phyloP scores from a whole-genome alignment of 1,139 yeast species.

The Eremothecium sinecaudum region DNA sequence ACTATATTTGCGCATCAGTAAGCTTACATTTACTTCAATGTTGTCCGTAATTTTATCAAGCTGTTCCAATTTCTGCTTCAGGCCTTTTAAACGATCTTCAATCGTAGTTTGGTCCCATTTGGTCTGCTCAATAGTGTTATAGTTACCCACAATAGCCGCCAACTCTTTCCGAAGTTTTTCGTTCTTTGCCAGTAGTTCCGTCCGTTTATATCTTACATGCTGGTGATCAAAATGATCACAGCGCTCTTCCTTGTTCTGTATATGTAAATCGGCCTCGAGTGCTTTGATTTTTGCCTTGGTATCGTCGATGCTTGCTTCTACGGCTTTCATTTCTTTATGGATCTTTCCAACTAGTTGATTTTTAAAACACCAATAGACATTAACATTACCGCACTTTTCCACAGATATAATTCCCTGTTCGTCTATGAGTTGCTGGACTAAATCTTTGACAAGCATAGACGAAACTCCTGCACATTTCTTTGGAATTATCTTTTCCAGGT shows the following conservation, averaged over 20 bases:
- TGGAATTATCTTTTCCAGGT: conserved; percentile 40
- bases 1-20: conserved; percentile 16
- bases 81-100: conserved; percentile 7
- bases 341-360: conserved; percentile 32
- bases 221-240: conserved; percentile 7
- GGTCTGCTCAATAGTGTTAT: conserved; percentile 10
- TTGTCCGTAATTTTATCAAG: conserved; percentile 21
- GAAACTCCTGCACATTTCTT: conserved; percentile 37
- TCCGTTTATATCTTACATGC: conserved; percentile 7
- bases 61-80: conserved; percentile 7
- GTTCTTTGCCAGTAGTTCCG: conserved; percentile 8
- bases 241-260: conserved; percentile 9
- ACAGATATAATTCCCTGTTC: conserved; percentile 39
- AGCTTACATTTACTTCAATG: conserved; percentile 22
- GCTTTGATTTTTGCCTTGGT: conserved; percentile 11
- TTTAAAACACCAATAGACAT: conserved; percentile 46
- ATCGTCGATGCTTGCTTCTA: conserved; percentile 11
- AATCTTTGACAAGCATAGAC: conserved; percentile 43
- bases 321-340: conserved; percentile 14
- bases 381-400: conserved; percentile 47
- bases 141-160: conserved; percentile 7
- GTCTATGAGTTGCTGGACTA: conserved; percentile 39
- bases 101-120: conserved; percentile 17
- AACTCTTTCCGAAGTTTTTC: conserved; percentile 10
- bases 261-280: conserved; percentile 12